Percentiles rank a stretch among this genome's conserved stretches.
phyloP scores from a whole-genome alignment of 2,329 filamentous ascomycete genomes.

The Coniochaeta sp. region DNA sequence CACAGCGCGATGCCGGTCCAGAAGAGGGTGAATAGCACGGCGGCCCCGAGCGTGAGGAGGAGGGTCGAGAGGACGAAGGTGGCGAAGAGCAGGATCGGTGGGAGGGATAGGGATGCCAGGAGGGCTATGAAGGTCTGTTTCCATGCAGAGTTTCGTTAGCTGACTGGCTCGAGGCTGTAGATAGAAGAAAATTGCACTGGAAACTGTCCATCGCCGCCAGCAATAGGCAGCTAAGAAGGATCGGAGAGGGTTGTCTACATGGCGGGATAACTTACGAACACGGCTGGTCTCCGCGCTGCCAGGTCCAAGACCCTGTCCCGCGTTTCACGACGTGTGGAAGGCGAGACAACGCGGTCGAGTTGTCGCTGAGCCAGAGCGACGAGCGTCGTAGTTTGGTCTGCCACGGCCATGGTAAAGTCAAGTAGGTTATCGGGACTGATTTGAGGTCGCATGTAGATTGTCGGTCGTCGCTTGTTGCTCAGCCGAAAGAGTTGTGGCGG shows the following conservation, averaged over 20 bases:
- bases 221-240: too few species aligned
- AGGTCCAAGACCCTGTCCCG: constrained; percentile 47
- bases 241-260: neutral
- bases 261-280: constrained; percentile 49
- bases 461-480: neutral
- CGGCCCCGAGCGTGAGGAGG: constrained; percentile 54
- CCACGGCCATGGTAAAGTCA: constrained; percentile 14
- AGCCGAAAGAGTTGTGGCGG: neutral
- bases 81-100: constrained; percentile 63
- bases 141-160: neutral
- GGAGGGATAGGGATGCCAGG: constrained; percentile 56
- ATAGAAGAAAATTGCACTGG: too few species aligned
- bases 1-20: constrained; percentile 60
- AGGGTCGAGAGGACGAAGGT: constrained; percentile 57
- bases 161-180: too few species aligned
- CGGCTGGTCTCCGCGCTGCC: constrained; percentile 56
- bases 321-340: constrained; percentile 50
- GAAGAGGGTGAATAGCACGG: constrained; percentile 59
- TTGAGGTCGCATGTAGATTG: neutral
- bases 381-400: constrained; percentile 26
- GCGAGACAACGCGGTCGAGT: constrained; percentile 47
- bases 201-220: too few species aligned
- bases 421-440: neutral
- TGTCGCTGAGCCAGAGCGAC: constrained; percentile 34
- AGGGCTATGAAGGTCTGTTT: constrained; percentile 45